Base-by-base conservation (phyloP, 352 stramenopile genomes). In the Phytopythium vexans region DNA sequence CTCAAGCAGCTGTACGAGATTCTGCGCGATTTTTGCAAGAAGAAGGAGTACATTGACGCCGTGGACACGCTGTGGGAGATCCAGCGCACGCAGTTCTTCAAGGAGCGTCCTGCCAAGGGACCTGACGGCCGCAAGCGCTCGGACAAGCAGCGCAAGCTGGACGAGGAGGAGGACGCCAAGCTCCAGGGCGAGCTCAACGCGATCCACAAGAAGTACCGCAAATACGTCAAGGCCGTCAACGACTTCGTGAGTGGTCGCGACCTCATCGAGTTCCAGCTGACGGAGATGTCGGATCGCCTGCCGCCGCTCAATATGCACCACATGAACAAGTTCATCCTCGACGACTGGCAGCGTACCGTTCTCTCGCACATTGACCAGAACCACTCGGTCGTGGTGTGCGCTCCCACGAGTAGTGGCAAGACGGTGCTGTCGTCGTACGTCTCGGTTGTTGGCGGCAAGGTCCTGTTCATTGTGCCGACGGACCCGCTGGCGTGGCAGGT, bases 401-500 rank as follows among this genome's bases (percentile, higher is more conserved):
- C 97, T 21, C 97, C 97, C 6, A 99, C 97, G 21, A 98, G 88
- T 61, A 98, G 89, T 31, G 97, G 97, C 53, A 99, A 99, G 77
- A 99, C 97, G 48, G 91, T 95, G 53, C 63, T 94, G 12, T 93
- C 83, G 14, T 92, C 82, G 11, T 92, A 94, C 53, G 81, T 92
- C 38, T 90, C 83, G 4, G 81, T 92, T 0, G 82, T 89, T 14
- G 82, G 77, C 6, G 77, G 78, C 32, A 92, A 92, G 56, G 82
- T 92, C 59, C 66, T 92, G 7, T 92, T 90, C 52, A 80, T 94
- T 34, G 94, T 99, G 36, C 97, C 97, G 6, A 99, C 96, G 40
- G 96, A 99, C 70, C 96, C 97, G 34, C 81, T 99, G 6, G 97
- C 98, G 14, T 99, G 96, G 96, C 97, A 99, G 68, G 96, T 99